These are phyloP conservation scores for Neurospora terricola DNA, from an alignment of 495 filamentous ascomycete species.

Conservation along the genomic window DNA sequence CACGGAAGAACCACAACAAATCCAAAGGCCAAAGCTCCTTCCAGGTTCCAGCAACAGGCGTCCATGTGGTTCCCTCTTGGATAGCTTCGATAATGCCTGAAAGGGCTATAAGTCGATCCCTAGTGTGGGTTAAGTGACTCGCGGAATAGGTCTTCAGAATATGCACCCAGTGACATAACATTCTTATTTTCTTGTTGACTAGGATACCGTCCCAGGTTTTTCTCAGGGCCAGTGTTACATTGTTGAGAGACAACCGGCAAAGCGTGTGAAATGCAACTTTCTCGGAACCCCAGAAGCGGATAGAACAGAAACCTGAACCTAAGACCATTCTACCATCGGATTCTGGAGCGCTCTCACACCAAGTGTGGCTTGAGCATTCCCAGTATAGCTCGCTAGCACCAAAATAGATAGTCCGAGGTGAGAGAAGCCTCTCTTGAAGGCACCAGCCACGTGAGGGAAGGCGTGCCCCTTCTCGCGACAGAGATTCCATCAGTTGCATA, in stretches of 20 bases:
- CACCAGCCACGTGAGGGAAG: background rate
- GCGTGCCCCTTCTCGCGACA: background rate
- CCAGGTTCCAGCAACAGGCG: background rate
- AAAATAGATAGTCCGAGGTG: background rate
- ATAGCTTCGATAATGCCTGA: background rate
- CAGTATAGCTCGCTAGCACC: background rate
- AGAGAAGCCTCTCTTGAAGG: background rate
- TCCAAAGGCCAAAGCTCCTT: background rate
- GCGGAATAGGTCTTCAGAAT: background rate
- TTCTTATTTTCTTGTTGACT: background rate
- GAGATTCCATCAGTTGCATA: background rate
- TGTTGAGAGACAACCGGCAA: background rate
- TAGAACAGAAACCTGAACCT: too few relatives aligned
- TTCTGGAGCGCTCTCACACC: background rate
- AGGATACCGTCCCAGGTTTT: background rate
- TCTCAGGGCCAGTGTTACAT: background rate
- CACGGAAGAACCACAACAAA: background rate
- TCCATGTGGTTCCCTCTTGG: background rate
- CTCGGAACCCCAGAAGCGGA: background rate
- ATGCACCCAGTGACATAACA: background rate
- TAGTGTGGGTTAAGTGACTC: background rate
- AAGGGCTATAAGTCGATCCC: background rate
- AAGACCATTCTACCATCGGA: too few relatives aligned
- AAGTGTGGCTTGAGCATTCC: background rate
- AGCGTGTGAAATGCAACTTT: background rate